Conservation (phyloP, 176 grass and related monocot genomes). For the Bromus sterilis region DNA sequence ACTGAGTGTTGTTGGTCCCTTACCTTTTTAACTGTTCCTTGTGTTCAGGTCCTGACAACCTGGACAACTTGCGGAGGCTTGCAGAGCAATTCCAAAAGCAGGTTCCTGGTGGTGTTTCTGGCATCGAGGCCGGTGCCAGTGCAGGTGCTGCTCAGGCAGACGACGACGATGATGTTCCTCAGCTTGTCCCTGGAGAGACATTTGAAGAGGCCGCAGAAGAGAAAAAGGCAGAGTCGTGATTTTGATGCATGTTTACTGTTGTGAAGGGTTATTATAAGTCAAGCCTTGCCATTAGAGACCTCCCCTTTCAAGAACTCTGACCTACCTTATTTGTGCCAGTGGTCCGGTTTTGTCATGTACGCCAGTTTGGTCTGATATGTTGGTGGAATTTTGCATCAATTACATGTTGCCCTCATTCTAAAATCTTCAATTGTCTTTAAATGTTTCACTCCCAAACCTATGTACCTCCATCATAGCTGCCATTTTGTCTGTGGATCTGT, state of each 20-base stretch:
- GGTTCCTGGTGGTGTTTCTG: conserved; percentile 41
- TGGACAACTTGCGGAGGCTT: conserved; percentile 85
- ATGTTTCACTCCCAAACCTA: not conserved
- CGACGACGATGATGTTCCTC: conserved; percentile 83
- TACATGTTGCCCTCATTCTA: conserved; percentile 6
- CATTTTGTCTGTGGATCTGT: not conserved
- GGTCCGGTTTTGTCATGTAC: conserved; percentile 34
- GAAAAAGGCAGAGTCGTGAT: conserved; percentile 57
- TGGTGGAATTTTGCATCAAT: conserved; percentile 35
- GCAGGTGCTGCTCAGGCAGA: conserved; percentile 26
- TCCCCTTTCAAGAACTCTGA: conserved; percentile 32
- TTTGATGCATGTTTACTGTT: conserved; percentile 10
- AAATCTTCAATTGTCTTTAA: not conserved
- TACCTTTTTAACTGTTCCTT: not conserved
- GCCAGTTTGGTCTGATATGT: not conserved
- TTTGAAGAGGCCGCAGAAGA: conserved; percentile 83
- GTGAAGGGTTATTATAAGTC: conserved; percentile 34
- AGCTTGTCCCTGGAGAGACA: conserved; percentile 81
- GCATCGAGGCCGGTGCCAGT: conserved; percentile 33
- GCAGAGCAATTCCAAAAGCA: conserved; percentile 96
- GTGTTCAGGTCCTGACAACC: conserved; percentile 82
- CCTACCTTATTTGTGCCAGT: conserved; percentile 38
- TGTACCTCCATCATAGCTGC: not conserved
- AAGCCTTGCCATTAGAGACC: conserved; percentile 27
- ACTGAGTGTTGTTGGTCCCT: not conserved